Evolutionary conservation across 768 basidiomycete genomes (phyloP), one percentile per base, ranked within the genome.

Genomic region (Leccinellum luteum): DNA sequence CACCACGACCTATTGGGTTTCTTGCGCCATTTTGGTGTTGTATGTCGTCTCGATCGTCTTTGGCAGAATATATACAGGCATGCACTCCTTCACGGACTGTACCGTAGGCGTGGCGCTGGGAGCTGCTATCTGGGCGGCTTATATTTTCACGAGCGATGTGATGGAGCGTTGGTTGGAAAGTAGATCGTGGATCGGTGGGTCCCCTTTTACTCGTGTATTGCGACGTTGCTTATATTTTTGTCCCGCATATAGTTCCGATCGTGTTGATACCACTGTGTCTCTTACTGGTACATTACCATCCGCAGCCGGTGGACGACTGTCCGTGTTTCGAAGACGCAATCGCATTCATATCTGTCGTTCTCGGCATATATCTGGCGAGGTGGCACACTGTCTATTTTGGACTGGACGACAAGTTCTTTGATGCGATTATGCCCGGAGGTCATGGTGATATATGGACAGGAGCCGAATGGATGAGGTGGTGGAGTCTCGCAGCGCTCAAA

Each of bases 301-400:
- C 95, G 0, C 89, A 95, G 63, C 96, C 96, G 0, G 90, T 96
- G 9, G 95, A 98, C 56, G 93, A 96, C 65, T 98, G 96, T 63
- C 96, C 96, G 2, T 98, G 96, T 73, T 99, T 97, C 72, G 96
- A 97, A 68, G 96, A 98, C 66, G 92, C 95, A 3, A 95, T 98
- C 51, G 94, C 96, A 0, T 89, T 94, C 61, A 75, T 90, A n/a
- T 87, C 90, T 25, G 94, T 94, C 43, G 79, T 91, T 17, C 76
- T 89, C 34, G 96, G 96, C n/a, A 76, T 79, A 19, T 74, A 83
- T 23, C 68, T 94, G 0, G 85, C 84, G 0, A 78, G 82, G 45
- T 97, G 94, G 94, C 73, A 75, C 49, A 77, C 72, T 4, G 64
- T 69, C 12, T 79, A 77, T 38, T 70, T 73, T 43, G 80, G 77